Evolutionary conservation across 805 yeast genomes (phyloP).

Genomic region (Myxozyma sirexii): DNA sequence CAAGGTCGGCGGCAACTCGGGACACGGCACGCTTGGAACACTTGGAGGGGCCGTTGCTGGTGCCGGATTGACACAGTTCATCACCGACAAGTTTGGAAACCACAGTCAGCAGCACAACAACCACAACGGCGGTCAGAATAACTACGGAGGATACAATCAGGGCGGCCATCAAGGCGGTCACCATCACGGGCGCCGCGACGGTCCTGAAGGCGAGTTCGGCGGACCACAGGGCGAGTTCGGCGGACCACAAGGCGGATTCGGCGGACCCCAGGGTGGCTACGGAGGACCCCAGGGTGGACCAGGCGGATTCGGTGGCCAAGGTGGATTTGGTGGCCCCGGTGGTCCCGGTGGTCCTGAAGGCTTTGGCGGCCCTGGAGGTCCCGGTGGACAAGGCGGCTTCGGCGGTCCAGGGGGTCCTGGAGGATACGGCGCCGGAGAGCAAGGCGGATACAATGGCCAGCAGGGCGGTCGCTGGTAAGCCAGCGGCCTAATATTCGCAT

Average conservation of each 20-base stretch:
- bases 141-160: background rate
- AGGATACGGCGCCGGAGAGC: slow-evolving; percentile 13
- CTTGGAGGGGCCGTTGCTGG: slow-evolving; percentile 32
- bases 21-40: slow-evolving; percentile 30
- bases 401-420: slow-evolving; percentile 22
- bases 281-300: slow-evolving; percentile 6
- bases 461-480: slow-evolving; percentile 3
- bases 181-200: slow-evolving; percentile 7
- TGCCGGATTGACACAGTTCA: slow-evolving; percentile 18
- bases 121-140: background rate
- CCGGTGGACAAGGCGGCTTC: slow-evolving; percentile 12
- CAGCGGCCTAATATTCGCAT: too few relatives aligned
- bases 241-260: slow-evolving; percentile 7
- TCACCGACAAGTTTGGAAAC: background rate
- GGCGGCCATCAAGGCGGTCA: background rate
- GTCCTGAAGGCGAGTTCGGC: slow-evolving; percentile 4
- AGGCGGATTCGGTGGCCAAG: slow-evolving; percentile 16
- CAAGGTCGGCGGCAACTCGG: slow-evolving; percentile 22
- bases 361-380: slow-evolving; percentile 5
- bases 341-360: slow-evolving; percentile 20
- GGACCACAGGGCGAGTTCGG: slow-evolving; percentile 9
- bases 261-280: slow-evolving; percentile 5
- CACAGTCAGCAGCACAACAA: background rate
- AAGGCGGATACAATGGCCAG: slow-evolving; percentile 10
- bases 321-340: slow-evolving; percentile 13